Base-by-base conservation (phyloP, 139 green algal species). In the Chlorella sorokiniana region DNA sequence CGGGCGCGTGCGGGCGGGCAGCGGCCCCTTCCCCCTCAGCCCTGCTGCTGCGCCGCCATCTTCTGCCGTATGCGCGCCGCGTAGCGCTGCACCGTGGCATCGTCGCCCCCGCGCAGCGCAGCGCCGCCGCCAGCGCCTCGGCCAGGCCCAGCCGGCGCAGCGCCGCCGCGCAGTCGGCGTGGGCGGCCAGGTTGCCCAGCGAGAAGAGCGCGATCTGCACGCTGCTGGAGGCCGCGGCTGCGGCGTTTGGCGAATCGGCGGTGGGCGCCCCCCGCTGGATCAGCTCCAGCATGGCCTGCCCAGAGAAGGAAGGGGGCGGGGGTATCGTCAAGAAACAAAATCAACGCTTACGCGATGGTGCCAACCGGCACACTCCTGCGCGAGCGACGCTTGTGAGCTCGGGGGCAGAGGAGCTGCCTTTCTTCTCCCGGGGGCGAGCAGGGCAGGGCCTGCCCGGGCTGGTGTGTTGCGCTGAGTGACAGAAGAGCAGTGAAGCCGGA, bases 141-240 rank as follows among this genome's bases (percentile, higher is more conserved):
- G 41, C 38, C 40, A 96, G 78, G 8, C 87, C 89, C 22, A 93
- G 56, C 42, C 31, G 38, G 11, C 86, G 37, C 68, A 94, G 77
- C n/a, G 76, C 79, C 20, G 88, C 81, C 41, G 80, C 84, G 69
- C 89, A 95, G 78, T 88, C 89, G 1, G 41, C 25, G 77, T 97
- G 92, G 6, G 91, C 90, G 65, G 92, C 75, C 40, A 88, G 41
- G 71, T 88, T 88, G 31, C 84, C 96, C 42, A 99, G 85, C 2
- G 88, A 94, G 85, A 98, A 99, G 31, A 99, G 89, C 6, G 96
- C 93, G 54, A 98, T 96, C 75, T 95, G 94, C 27, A 96, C 83
- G 3, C 92, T 93, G 2, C 78, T 91, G 37, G 40, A 9, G 16
- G 75, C 7, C 29, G 69, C 62, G 10, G 35, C 31, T 63, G 52